A percentile compares a stretch with the other conserved stretches of the same genome.
These are phyloP conservation scores for Tremellales sp. DNA, from an alignment of 1,284 basidiomycete genomes.

Conservation along the genomic window DNA sequence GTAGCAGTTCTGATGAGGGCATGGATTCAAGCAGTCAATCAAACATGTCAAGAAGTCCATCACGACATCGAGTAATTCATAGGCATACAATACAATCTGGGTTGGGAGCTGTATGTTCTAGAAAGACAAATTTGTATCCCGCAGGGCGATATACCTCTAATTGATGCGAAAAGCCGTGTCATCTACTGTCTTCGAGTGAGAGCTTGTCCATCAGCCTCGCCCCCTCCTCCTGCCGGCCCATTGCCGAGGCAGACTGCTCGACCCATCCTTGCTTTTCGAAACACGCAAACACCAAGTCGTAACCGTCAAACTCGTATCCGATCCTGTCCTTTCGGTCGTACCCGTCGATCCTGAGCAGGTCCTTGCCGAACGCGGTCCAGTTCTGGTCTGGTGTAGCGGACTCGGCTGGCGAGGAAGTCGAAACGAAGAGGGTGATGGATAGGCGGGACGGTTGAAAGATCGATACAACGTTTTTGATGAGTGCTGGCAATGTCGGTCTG, in stretches of 20 bases:
- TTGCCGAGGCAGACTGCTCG: conserved; percentile 12
- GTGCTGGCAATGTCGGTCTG: conserved; percentile 64
- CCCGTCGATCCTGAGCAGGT: conserved; percentile 32
- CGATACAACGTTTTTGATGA: conserved; percentile 79
- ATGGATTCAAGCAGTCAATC: too few species aligned
- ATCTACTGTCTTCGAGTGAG: too few species aligned
- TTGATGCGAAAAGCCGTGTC: too few species aligned
- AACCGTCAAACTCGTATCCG: conserved; percentile 95
- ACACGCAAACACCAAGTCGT: conserved; percentile 88
- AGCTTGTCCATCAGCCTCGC: neutral
- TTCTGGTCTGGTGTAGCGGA: conserved; percentile 48
- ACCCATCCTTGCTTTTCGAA: conserved; percentile 59
- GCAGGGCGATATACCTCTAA: too few species aligned
- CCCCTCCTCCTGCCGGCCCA: neutral
- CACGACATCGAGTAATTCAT: too few species aligned
- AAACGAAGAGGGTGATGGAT: conserved; percentile 88
- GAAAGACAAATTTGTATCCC: too few species aligned
- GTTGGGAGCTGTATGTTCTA: too few species aligned
- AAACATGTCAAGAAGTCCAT: too few species aligned
- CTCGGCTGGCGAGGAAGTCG: conserved; percentile 56
- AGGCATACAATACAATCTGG: too few species aligned
- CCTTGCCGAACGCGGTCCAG: conserved; percentile 38
- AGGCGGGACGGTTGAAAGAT: conserved; percentile 91
- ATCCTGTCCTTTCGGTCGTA: conserved; percentile 84
- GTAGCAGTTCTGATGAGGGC: too few species aligned